Percentiles rank a stretch among this genome's conserved stretches.
Evolutionary conservation across 352 stramenopile species (phyloP).

Genomic region (Phytophthora parvispora): DNA sequence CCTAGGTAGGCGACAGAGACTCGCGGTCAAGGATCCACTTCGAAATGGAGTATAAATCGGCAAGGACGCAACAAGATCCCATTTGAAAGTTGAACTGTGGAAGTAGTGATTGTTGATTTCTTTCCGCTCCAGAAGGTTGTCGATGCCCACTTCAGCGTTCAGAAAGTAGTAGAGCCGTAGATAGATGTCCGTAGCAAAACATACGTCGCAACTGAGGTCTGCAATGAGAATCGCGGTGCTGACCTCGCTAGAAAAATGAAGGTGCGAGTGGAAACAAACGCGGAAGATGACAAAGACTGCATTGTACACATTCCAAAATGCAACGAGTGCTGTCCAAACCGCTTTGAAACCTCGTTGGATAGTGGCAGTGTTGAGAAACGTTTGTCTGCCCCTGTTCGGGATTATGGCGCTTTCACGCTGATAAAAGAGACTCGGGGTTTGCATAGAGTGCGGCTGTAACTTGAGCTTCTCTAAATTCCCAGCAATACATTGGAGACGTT

Average conservation of each 20-base stretch:
- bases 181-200: conserved; percentile 74
- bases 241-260: conserved; percentile 34
- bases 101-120: conserved; percentile 47
- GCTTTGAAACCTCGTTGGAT: background rate
- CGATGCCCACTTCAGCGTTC: conserved; percentile 47
- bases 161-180: conserved; percentile 79
- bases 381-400: no score
- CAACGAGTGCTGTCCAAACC: conserved; percentile 64
- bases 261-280: conserved; percentile 69
- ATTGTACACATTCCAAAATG: conserved; percentile 82
- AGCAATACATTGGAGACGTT: conserved; percentile 36
- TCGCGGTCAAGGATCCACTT: conserved; percentile 43
- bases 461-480: conserved; percentile 63
- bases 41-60: conserved; percentile 68
- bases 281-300: conserved; percentile 74
- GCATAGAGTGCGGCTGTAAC: conserved; percentile 62
- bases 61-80: conserved; percentile 64
- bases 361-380: no score
- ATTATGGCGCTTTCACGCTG: conserved; percentile 27
- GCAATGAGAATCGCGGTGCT: conserved; percentile 42
- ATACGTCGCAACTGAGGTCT: conserved; percentile 65
- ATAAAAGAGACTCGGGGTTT: conserved; percentile 61
- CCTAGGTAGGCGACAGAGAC: conserved; percentile 56
- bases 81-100: conserved; percentile 55
- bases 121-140: conserved; percentile 53